Evolutionary conservation across 257 asterid species (phyloP), one percentile per base, ranked within the genome.

Genomic region (Capsicum baccatum): DNA sequence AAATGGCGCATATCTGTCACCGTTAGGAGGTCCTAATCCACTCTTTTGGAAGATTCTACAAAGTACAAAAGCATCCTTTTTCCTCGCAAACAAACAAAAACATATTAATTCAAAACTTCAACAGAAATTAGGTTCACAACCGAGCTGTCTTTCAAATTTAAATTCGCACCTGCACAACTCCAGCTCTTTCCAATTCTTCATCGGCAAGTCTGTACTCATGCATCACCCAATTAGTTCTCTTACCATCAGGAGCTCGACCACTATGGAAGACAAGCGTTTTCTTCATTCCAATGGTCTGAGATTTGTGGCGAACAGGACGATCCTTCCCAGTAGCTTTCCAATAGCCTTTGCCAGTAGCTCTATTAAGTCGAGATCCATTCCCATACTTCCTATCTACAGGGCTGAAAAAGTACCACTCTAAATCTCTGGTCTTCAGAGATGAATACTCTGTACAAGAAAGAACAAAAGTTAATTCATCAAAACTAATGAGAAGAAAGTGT

Each of bases 301-400:
- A 84, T 81, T 93, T 91, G 79, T 95, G 99, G 5, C 92, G 93
- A 21, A 95, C 99, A 0, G 91, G 82, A 66, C 99, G 91, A 78
- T 95, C 99, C 85, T 94, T 95, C 26, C 99, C 99, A 11, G 99
- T 96, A 1, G 99, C 99, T 85, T 96, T 96, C 99, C 99, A 96
- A 79, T 94, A 95, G 2, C 99, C 99, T 84, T 91, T 86, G 15
- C 97, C 99, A 4, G 99, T 95, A 81, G 99, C 99, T 0, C 99
- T 94, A 83, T 95, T 95, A 85, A 95, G 93, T 14, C 99, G 91
- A 82, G 99, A 94, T 83, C 98, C 99, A 57, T 94, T 94, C 17
- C 97, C 98, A 11, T 95, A 94, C 91, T 95, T 95, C 87, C 95
- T 87, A 84, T 95, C 99, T 76, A 93, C 97, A 0, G 99, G 96